Base-by-base conservation (phyloP, 805 yeast genomes). In the Yamadazyma sp. region DNA sequence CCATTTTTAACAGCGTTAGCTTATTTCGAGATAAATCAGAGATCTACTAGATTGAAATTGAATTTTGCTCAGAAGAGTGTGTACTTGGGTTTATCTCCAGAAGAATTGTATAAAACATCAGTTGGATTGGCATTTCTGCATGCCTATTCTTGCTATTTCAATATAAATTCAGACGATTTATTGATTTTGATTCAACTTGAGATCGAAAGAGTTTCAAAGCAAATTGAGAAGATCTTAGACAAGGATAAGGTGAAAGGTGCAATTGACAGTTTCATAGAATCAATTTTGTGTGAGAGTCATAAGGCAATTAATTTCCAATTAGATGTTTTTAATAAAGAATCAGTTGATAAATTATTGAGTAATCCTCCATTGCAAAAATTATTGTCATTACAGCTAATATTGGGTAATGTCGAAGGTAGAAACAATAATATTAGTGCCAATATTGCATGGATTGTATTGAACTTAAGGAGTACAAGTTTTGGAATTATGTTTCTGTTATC, bases 291-390 rank as follows among this genome's bases (percentile, higher is more conserved):
- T 36, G 95, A 87, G 52, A 69, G 81, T 2, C 94, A 86, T 51
- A 60, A 79, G n/a, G 80, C 93, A 1, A 72, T 87, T 41, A 82
- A 78, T 49, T 80, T 86, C 48, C 76, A 79, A 21, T 67, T 86
- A 35, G 85, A 82, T 50, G 53, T 58, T 0, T 76, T 78, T 31
- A 73, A 80, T 6, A 76, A 78, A 35, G 95, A 86, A 36, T 83
- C 80, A 31, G 78, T 83, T 2, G 96, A 86, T 49, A 80, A 81
- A 49, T 64, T 86, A 41, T 60, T 86, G 25, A 80, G 81, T 13
- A 80, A 80, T 48, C 91, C 91, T 9, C 87, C 93, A 1, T 65
- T 85, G 34, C 95, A 86, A 50, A 72, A 82, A 35, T 60, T 87
- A 31, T 58, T 86, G 23, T 75, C 86, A 11, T 61, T 86, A 34